Percentiles rank a stretch among this genome's conserved stretches.
phyloP scores from a whole-genome alignment of 2,329 filamentous ascomycete species.

The Leptographium procerum region DNA sequence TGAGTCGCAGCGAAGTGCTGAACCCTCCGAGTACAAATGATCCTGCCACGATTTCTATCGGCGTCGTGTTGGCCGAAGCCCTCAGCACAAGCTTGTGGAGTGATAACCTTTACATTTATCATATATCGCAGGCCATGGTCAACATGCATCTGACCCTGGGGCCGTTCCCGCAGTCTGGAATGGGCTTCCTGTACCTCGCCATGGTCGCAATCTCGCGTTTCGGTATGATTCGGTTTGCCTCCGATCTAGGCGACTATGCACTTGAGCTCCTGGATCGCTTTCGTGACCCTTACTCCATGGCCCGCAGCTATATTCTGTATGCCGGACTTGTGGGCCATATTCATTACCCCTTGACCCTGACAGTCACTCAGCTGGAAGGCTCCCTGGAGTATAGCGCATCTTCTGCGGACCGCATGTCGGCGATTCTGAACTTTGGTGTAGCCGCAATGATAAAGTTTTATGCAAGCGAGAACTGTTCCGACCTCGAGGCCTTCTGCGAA shows the following conservation, averaged over 20 bases:
- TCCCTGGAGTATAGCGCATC: conserved; percentile 54
- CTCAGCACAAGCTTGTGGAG: conserved; percentile 64
- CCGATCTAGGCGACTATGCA: conserved; percentile 51
- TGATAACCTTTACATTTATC: conserved; percentile 60
- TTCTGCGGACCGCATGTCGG: conserved; percentile 59
- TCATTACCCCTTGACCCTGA: conserved; percentile 46
- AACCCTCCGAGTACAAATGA: conserved; percentile 33
- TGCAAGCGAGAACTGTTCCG: conserved; percentile 54
- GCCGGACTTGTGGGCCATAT: conserved; percentile 61
- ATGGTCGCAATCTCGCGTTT: conserved; percentile 59
- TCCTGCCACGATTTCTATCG: conserved; percentile 48
- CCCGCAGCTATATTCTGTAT: conserved; percentile 58
- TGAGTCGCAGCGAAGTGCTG: conserved; percentile 37
- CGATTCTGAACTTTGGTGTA: conserved; percentile 60
- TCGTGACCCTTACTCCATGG: conserved; percentile 53
- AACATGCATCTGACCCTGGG: conserved; percentile 53
- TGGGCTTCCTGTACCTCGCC: conserved; percentile 56
- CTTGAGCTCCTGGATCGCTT: conserved; percentile 53
- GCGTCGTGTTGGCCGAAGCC: conserved; percentile 59
- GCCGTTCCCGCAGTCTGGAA: conserved; percentile 56
- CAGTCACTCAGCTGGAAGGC: conserved; percentile 49
- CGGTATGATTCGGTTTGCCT: conserved; percentile 56
- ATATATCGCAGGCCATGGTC: conserved; percentile 55
- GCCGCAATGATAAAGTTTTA: conserved; percentile 57
- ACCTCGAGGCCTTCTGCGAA: conserved; percentile 59